A percentile compares a stretch with the other conserved stretches of the same genome.
Evolutionary conservation across 2,329 filamentous ascomycete genomes (phyloP).

Genomic region (Zymoseptoria pseudotritici): DNA sequence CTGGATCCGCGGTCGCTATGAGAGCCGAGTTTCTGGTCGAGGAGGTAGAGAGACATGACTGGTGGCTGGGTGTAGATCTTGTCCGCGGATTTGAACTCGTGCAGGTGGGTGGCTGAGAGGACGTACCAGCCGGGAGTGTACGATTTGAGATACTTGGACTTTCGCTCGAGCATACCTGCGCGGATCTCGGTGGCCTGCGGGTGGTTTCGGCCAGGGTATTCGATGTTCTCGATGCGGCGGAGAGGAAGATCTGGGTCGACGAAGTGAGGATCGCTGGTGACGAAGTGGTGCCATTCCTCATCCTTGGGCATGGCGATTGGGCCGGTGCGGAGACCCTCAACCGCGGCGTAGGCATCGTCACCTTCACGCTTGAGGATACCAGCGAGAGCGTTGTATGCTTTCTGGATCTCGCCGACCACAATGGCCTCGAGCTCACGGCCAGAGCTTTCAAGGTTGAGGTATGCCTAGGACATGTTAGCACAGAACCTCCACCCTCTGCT

Average conservation of each 20-base stretch:
- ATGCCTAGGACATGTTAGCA: conserved; percentile 55
- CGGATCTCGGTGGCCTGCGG: conserved; percentile 76
- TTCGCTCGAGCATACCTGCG: conserved; percentile 86
- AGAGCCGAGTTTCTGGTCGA: conserved; percentile 90
- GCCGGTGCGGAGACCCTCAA: conserved; percentile 74
- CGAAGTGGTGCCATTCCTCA: conserved; percentile 79
- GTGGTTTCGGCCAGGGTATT: conserved; percentile 86
- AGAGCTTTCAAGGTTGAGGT: conserved; percentile 87
- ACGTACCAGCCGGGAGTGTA: conserved; percentile 97
- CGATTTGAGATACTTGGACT: conserved; percentile 98
- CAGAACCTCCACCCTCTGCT: background rate
- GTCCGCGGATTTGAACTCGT: conserved; percentile 98
- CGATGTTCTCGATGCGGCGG: conserved; percentile 70
- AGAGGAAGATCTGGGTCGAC: conserved; percentile 77
- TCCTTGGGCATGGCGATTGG: conserved; percentile 93
- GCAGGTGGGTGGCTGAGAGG: conserved; percentile 88
- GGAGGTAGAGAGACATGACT: conserved; percentile 91
- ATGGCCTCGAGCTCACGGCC: conserved; percentile 93
- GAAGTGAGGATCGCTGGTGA: conserved; percentile 74
- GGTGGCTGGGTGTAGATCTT: conserved; percentile 74
- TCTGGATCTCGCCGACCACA: conserved; percentile 94
- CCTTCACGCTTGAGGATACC: conserved; percentile 87
- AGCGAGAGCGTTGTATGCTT: conserved; percentile 90
- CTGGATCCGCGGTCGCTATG: conserved; percentile 75
- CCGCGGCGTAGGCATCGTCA: conserved; percentile 67